phyloP scores from a whole-genome alignment of 805 yeast genomes.

The Sugiyamaella valdiviana region DNA sequence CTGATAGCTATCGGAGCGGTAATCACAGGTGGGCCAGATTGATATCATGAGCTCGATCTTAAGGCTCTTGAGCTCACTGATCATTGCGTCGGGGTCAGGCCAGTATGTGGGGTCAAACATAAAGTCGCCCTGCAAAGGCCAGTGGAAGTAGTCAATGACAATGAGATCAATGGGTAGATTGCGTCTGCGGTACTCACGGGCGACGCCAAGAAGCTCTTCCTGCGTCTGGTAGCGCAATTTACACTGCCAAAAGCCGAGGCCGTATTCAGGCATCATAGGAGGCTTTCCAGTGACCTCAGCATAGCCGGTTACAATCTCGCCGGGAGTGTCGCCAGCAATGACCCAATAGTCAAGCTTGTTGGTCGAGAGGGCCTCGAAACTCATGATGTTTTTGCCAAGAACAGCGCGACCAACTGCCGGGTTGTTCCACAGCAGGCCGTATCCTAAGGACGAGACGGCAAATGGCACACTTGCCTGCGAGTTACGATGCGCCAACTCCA shows the following conservation, averaged over 20 bases:
- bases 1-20: conserved; percentile 13
- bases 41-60: conserved; percentile 19
- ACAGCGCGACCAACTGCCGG: conserved; percentile 19
- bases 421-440: conserved; percentile 19
- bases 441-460: conserved; percentile 18
- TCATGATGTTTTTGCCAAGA: conserved; percentile 18
- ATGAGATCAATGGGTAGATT: conserved; percentile 19
- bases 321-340: conserved; percentile 19
- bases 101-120: conserved; percentile 17
- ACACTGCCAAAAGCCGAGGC: conserved; percentile 21
- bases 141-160: conserved; percentile 18
- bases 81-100: conserved; percentile 22
- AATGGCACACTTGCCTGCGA: conserved; percentile 21
- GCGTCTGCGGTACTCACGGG: conserved; percentile 15
- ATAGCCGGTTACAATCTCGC: conserved; percentile 17
- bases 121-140: conserved; percentile 21
- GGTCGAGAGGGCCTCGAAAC: conserved; percentile 18
- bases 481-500: conserved; percentile 19
- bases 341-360: conserved; percentile 15
- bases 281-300: conserved; percentile 18
- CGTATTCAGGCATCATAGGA: conserved; percentile 20
- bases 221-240: conserved; percentile 19
- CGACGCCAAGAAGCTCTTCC: conserved; percentile 18
- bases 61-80: conserved; percentile 15
- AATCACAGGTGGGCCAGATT: conserved; percentile 20